Conservation (phyloP, 208 protist genomes). For the Acanthamoeba healyi region DNA sequence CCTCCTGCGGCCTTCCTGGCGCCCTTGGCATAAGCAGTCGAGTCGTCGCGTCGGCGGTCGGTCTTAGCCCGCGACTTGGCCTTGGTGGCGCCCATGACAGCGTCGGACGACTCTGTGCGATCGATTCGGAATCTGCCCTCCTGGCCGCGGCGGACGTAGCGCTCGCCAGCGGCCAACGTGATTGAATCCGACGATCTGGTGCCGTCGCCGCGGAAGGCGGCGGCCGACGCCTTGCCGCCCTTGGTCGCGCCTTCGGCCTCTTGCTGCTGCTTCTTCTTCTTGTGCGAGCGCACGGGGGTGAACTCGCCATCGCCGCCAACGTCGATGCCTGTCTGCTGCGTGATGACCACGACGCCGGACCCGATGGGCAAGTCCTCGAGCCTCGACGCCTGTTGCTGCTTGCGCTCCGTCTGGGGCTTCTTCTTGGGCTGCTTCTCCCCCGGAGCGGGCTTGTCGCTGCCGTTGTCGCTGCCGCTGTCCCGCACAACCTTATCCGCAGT, state of each 20-base stretch:
- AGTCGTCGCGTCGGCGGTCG: background rate
- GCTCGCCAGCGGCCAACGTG: too few species aligned
- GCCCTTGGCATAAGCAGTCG: background rate
- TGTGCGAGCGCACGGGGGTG: background rate
- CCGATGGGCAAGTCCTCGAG: conserved; percentile 6
- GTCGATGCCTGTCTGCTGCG: background rate
- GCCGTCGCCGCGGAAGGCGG: background rate
- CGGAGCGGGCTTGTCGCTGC: too few species aligned
- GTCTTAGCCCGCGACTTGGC: background rate
- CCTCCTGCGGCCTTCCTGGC: background rate
- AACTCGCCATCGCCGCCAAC: background rate
- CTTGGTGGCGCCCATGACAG: background rate
- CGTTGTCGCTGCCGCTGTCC: background rate
- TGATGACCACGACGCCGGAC: background rate
- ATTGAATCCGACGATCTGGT: background rate
- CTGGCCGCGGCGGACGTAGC: background rate
- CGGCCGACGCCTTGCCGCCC: too few species aligned
- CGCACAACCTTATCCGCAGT: too few species aligned
- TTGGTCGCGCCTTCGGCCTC: background rate
- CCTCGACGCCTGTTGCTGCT: background rate
- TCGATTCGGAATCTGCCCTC: background rate
- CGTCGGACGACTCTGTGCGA: background rate
- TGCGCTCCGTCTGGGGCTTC: background rate
- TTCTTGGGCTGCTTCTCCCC: background rate
- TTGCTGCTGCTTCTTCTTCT: background rate